phyloP scores from a whole-genome alignment of 75 land plant genomes.

The Cupressus sempervirens region DNA sequence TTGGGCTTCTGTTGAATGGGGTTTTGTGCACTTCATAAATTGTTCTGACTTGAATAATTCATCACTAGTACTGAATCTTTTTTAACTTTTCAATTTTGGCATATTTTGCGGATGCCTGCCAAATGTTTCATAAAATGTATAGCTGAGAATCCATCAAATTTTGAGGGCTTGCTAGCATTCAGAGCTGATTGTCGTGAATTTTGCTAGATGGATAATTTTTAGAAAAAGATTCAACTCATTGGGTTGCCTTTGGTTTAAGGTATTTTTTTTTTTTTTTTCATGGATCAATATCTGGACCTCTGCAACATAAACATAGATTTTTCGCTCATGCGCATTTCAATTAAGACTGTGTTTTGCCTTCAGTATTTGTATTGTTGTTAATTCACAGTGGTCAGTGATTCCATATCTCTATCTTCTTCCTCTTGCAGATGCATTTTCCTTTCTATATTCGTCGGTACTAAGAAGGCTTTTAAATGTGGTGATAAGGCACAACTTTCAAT shows the following conservation, averaged over 20 bases:
- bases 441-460: not conserved
- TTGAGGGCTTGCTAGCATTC: not conserved
- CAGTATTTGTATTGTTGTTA: not conserved
- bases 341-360: not conserved
- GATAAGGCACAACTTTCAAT: not conserved
- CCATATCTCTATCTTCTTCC: not conserved
- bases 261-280: not conserved
- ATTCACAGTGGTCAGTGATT: not conserved
- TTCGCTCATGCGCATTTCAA: not conserved
- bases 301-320: not conserved
- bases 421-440: not conserved
- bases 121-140: not conserved
- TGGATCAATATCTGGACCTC: not conserved
- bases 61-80: not conserved
- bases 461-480: not conserved
- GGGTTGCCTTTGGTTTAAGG: not conserved
- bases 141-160: conserved; percentile 7
- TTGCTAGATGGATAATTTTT: not conserved
- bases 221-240: not conserved
- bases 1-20: not conserved
- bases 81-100: not conserved
- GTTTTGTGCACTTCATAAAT: not conserved
- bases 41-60: not conserved
- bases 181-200: not conserved
- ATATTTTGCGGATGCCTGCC: not conserved